Evolutionary conservation across 805 yeast genomes (phyloP).

Genomic region (Ogataea ganodermae): DNA sequence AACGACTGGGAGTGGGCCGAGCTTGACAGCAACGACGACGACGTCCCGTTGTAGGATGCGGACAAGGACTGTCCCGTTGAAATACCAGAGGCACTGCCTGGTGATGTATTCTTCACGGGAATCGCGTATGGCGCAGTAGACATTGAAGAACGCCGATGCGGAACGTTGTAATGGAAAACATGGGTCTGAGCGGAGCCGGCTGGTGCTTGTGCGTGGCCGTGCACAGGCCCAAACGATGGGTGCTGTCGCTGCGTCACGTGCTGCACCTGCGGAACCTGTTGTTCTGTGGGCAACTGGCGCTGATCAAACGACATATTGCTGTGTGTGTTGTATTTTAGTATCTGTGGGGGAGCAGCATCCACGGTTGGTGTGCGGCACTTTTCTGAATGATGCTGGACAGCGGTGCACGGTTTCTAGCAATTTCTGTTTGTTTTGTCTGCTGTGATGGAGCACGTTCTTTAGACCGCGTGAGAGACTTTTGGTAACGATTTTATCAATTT

Average conservation of each 20-base stretch:
- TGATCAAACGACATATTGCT: conserved; percentile 11
- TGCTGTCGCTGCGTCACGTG: conserved; percentile 6
- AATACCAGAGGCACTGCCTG: background rate
- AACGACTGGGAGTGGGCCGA: conserved; percentile 19
- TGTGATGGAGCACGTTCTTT: background rate
- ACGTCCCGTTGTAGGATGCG: conserved; percentile 12
- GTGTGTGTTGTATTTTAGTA: background rate
- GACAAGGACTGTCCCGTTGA: conserved; percentile 11
- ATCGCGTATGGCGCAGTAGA: conserved; percentile 42
- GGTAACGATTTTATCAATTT: background rate
- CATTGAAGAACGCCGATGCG: conserved; percentile 38
- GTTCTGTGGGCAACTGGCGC: conserved; percentile 10
- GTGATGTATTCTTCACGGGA: conserved; percentile 26
- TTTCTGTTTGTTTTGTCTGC: too few relatives aligned
- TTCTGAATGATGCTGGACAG: background rate
- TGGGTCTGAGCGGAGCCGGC: conserved; percentile 4
- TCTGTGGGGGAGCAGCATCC: conserved; percentile 9
- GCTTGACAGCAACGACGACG: conserved; percentile 22
- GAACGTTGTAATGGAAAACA: conserved; percentile 21
- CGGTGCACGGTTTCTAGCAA: background rate
- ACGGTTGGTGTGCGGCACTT: conserved; percentile 3
- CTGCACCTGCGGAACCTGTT: conserved; percentile 2
- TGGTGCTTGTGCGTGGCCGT: background rate
- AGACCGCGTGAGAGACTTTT: background rate
- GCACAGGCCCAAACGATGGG: conserved; percentile 1